Evolutionary conservation across 495 filamentous ascomycete species (phyloP), one percentile per base, ranked within the genome.

Genomic region (Penicillium canescens): DNA sequence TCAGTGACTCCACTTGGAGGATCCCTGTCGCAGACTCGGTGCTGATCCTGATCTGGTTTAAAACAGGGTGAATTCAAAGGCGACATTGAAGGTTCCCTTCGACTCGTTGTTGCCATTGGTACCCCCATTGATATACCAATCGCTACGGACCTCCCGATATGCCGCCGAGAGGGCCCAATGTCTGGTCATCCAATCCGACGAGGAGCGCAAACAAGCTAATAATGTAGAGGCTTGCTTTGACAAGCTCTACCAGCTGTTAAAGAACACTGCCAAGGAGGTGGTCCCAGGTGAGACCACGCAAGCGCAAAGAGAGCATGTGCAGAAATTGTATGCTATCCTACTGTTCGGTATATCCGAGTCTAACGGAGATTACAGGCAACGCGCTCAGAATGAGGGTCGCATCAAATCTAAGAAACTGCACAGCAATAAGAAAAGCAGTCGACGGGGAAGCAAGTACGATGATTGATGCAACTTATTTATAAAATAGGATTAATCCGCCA

Each of bases 41-140:
- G 46, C 52, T 50, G 28, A 53, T 16, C 33, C 20, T 52, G 45
- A 13, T 31, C 28, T 31, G 1, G 24, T 7, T 31, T 31, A 21
- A 11, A 47, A 31, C 59, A 98, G 94, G 70, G 90, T 95, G 23
- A 94, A 92, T 67, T 89, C 89, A 13, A 98, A 98, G 71, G 94
- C 92, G 10, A 96, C 89, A 13, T 66, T 91, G 67, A 89, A 72
- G 65, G 75, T 81, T 72, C 71, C 85, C 28, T 63, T 88, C 14
- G 57, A 75, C 21, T 67, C 82, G 26, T 73, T 96, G 26, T 59
- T 85, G 10, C 72, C 74, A 9, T 66, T 82, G 24, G 67, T 98
- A 1, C 94, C 95, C 6, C 81, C 73, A 35, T 62, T 89, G 4
- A 68, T 98, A 6, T 86, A 90, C 63, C 52, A 71, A 11, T 68